These are phyloP conservation scores for Elsinoe necatrix DNA, from an alignment of 2,329 filamentous ascomycete genomes.

Conservation along the genomic window DNA sequence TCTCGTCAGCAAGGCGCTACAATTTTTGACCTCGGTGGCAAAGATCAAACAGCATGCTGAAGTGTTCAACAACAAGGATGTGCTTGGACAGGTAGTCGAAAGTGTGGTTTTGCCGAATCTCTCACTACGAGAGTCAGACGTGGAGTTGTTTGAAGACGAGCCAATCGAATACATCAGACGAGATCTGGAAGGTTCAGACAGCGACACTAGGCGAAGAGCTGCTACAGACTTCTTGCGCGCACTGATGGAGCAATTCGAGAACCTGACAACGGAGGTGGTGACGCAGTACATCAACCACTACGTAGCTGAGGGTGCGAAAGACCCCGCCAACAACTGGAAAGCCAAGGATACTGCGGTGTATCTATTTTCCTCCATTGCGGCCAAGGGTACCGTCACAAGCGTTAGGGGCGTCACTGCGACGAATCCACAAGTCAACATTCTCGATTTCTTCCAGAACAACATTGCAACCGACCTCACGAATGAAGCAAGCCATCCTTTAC, in stretches of 20 bases:
- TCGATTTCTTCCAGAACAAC: constrained; percentile 90
- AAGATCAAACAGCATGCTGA: constrained; percentile 67
- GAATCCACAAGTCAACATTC: constrained; percentile 66
- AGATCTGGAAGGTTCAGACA: constrained; percentile 92
- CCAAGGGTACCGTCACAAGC: constrained; percentile 79
- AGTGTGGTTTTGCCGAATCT: constrained; percentile 95
- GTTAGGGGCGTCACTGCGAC: constrained; percentile 85
- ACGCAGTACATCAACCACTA: constrained; percentile 81
- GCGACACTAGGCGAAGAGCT: constrained; percentile 81
- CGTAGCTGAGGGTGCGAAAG: constrained; percentile 62
- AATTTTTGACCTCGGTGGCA: constrained; percentile 87
- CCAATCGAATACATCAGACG: constrained; percentile 96
- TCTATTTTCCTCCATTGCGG: constrained; percentile 86
- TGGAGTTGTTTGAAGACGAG: constrained; percentile 96
- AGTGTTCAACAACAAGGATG: constrained; percentile 74
- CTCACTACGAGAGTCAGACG: constrained; percentile 80
- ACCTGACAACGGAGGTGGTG: constrained; percentile 76
- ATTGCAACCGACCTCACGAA: constrained; percentile 80
- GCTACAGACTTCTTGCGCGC: constrained; percentile 90
- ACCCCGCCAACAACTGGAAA: constrained; percentile 71
- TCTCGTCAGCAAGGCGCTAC: constrained; percentile 85
- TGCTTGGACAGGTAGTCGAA: constrained; percentile 80
- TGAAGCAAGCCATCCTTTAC: constrained; percentile 66
- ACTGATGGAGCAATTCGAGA: constrained; percentile 81
- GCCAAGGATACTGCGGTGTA: constrained; percentile 98